These are phyloP conservation scores for Gigaspora rosea DNA, from an alignment of 192 early-diverging fungal genomes.

Conservation along the genomic window DNA sequence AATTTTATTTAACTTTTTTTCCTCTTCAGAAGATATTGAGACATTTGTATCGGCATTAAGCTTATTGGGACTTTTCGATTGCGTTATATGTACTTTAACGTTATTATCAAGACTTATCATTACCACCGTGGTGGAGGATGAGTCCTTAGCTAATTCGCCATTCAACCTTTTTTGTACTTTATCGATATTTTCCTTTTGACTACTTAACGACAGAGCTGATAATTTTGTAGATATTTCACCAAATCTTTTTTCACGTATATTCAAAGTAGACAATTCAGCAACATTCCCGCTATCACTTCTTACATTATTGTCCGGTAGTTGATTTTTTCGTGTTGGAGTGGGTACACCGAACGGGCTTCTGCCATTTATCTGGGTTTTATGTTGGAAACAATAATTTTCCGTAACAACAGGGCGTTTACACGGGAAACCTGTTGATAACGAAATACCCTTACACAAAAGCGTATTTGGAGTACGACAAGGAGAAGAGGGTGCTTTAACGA, in stretches of 20 bases:
- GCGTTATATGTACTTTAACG: neutral
- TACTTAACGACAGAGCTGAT: too few species aligned
- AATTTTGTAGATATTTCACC: too few species aligned
- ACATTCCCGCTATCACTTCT: too few species aligned
- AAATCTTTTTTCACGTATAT: neutral
- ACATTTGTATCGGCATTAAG: neutral
- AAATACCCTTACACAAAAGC: neutral
- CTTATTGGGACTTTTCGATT: neutral
- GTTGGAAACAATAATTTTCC: slow-evolving; percentile 6
- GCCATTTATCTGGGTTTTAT: neutral
- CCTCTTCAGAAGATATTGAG: neutral
- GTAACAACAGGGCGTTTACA: slow-evolving; percentile 5
- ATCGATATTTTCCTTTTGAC: neutral
- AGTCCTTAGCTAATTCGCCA: neutral
- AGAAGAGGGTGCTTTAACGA: too few species aligned
- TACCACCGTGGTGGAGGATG: neutral
- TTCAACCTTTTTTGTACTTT: neutral
- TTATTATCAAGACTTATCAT: neutral
- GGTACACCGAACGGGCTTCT: neutral
- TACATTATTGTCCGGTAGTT: too few species aligned
- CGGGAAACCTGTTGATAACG: neutral
- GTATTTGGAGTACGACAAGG: neutral
- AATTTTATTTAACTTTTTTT: neutral
- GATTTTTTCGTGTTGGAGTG: too few species aligned
- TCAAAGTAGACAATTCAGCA: too few species aligned